These are phyloP conservation scores for Naumovozyma castellii DNA, from an alignment of 805 yeast species.

Conservation along the genomic window DNA sequence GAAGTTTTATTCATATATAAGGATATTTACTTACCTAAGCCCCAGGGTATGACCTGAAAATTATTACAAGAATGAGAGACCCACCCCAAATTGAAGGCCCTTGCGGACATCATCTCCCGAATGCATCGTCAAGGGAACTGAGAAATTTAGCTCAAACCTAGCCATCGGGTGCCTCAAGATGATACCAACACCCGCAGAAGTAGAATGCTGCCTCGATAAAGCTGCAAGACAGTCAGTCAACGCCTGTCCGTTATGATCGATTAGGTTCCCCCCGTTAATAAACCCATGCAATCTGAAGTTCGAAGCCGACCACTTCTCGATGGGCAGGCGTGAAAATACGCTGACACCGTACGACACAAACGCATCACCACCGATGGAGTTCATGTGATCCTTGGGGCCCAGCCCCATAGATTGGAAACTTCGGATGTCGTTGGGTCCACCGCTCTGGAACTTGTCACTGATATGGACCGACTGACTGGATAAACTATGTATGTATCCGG, in stretches of 20 bases:
- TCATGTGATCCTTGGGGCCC: conserved; percentile 49
- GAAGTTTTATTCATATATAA: no score
- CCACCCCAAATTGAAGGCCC: conserved; percentile 61
- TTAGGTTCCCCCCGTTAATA: conserved; percentile 54
- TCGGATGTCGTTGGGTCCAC: conserved; percentile 66
- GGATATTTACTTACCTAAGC: no score
- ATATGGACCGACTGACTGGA: conserved; percentile 39
- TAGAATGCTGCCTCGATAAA: conserved; percentile 36
- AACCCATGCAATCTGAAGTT: conserved; percentile 58
- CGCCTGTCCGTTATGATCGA: conserved; percentile 26
- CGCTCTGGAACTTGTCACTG: conserved; percentile 74
- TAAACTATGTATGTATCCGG: conserved; percentile 48
- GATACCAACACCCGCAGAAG: conserved; percentile 51
- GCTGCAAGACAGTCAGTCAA: conserved; percentile 16
- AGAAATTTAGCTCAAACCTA: conserved; percentile 56
- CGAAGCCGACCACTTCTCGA: conserved; percentile 32
- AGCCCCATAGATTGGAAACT: conserved; percentile 61
- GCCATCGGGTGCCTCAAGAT: conserved; percentile 56
- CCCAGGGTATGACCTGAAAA: no score
- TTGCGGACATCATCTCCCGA: conserved; percentile 44
- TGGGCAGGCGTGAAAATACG: conserved; percentile 53
- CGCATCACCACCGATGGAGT: conserved; percentile 59
- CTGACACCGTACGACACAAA: conserved; percentile 49
- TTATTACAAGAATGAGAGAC: conserved; percentile 44
- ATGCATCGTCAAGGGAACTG: conserved; percentile 49